Evolutionary conservation across 2,329 filamentous ascomycete species (phyloP).

Genomic region (Fusarium graminum): DNA sequence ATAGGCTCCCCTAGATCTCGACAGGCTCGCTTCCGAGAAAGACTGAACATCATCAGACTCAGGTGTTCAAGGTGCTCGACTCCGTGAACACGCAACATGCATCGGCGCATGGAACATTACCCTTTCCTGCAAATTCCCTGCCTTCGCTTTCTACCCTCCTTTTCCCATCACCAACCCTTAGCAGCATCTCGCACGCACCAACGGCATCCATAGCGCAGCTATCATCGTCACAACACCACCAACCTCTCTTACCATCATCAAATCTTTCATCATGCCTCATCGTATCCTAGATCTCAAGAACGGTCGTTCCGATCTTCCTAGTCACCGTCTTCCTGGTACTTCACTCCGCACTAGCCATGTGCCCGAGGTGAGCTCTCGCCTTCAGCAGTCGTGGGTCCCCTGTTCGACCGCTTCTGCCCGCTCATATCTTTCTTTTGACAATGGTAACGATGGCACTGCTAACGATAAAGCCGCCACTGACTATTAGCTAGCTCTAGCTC

Average conservation of each 20-base stretch:
- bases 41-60: background rate
- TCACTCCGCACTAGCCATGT: background rate
- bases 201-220: background rate
- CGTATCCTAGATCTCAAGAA: background rate
- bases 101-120: background rate
- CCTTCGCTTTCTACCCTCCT: background rate
- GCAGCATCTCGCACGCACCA: background rate
- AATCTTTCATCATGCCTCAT: slow-evolving; percentile 5
- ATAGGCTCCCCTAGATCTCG: background rate
- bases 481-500: background rate
- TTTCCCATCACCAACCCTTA: background rate
- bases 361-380: background rate
- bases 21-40: background rate
- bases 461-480: background rate
- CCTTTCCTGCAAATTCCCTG: background rate
- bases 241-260: background rate
- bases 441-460: background rate
- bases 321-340: background rate
- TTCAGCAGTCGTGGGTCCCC: background rate
- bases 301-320: background rate
- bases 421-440: background rate
- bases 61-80: background rate
- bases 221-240: background rate
- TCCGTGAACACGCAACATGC: background rate
- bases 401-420: background rate